Percentiles rank a stretch among this genome's conserved stretches.
Conservation (phyloP, 2,329 filamentous ascomycete genomes). For the Conoideocrella luteorostrata region DNA sequence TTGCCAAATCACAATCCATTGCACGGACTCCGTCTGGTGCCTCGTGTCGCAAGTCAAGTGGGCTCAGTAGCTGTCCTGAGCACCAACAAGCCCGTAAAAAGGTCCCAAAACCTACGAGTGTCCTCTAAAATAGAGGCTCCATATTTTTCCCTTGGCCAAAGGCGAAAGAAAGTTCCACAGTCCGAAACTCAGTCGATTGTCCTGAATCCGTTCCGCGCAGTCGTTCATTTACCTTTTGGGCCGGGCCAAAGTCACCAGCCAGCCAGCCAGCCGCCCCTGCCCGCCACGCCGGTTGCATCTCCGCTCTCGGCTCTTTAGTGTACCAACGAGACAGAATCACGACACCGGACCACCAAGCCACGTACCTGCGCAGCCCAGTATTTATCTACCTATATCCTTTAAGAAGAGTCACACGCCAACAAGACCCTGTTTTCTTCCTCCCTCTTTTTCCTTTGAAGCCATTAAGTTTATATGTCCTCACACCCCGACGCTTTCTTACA, state of each 20-base stretch:
- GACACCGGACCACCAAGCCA: constrained; percentile 7
- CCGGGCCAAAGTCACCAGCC: background rate
- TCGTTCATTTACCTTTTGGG: constrained; percentile 3
- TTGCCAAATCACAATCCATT: constrained; percentile 5
- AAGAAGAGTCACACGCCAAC: constrained; percentile 8
- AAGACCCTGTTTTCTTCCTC: background rate
- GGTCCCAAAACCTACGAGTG: background rate
- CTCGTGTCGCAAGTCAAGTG: constrained; percentile 6
- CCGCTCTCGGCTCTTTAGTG: constrained; percentile 13
- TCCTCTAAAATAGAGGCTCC: background rate
- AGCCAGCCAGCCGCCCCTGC: constrained; percentile 2
- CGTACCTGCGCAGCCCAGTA: background rate
- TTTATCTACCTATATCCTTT: background rate
- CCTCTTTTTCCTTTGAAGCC: background rate
- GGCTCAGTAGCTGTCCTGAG: background rate
- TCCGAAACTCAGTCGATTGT: constrained; percentile 3
- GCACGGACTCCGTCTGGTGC: constrained; percentile 1
- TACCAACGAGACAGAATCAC: constrained; percentile 10
- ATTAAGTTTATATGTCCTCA: constrained; percentile 1
- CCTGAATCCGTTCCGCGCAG: background rate
- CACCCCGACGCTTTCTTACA: background rate
- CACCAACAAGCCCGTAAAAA: too few species aligned
- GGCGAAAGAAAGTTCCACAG: background rate
- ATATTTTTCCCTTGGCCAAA: constrained; percentile 1
- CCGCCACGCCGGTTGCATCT: constrained; percentile 12